Evolutionary conservation across 352 stramenopile genomes (phyloP), one percentile per base, ranked within the genome.

Genomic region (Pythium aphanidermatum): DNA sequence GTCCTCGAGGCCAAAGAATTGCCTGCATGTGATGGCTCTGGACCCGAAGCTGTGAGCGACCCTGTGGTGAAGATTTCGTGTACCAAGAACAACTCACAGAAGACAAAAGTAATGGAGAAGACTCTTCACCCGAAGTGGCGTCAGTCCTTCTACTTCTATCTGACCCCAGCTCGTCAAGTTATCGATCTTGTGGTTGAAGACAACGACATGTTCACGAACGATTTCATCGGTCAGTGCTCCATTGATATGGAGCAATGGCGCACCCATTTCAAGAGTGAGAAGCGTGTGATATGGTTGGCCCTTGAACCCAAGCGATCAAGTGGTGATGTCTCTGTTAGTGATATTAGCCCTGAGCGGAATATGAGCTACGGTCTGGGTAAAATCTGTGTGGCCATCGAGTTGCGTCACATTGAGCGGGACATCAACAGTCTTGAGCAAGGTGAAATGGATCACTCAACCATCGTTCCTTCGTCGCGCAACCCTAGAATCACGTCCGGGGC

Each of bases 201-300:
- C 51, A 65, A 68, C 23, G 74, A 88, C 46, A 52, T 86, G 42
- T 60, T 87, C 19, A 68, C 63, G 48, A 83, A 73, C 43, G 71
- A 86, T 44, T 87, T 90, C n/a, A 74, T 90, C 45, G 78, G 78
- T 12, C 59, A 76, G 26, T 78, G 70, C 26, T 60, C 81, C 5
- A 71, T 91, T 47, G 69, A 85, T 46, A 13, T 88, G 19, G 65
- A 80, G 38, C 70, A 82, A 30, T 86, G 77, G 34, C 47, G 56
- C 11, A 65, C 63, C 23, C 65, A 63, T 11, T 84, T 64, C 33
- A 50, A 58, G 17, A 45, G 58, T 39, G 44, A 61, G 2, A 91
- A 88, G 58, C 53, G 77, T 35, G 57, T 70, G 10, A 80, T 91
- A 26, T 91, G 75, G 79, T 34, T 88, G 10, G 76, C 69, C 10